Evolutionary conservation across 345 rosid genomes (phyloP), one percentile per base, ranked within the genome.

Genomic region (Brassica carinata): DNA sequence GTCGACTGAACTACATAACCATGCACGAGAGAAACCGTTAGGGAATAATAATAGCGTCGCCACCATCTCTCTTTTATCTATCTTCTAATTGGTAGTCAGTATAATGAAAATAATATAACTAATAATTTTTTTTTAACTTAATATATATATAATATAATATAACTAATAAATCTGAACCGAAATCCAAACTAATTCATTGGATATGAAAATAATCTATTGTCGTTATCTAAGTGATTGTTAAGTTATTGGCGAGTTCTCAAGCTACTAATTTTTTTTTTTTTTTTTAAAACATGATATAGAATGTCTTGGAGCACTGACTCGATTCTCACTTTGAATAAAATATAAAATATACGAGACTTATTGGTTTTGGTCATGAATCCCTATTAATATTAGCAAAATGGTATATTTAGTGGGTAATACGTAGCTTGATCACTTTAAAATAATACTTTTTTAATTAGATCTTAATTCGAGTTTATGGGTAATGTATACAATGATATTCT

Each of bases 21-120:
- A 76, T 76, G 67, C 79, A 57, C n/a, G 65, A 67, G 55, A 76
- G 59, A 26, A 64, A 67, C 67, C 13, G 67, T 36, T 57, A 13
- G 5, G 5, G 43, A 10, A 29, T 40, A 18, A 68, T 34, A 34
- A 34, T 15, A 67, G 40, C 43, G 73, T 55, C 36, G 57, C 73
- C 36, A 10, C 53, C 19, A 65, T 51, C 71, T 73, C 36, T 38
- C 38, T 11, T 58, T 7, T 34, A 34, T 34, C 38, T 7, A 7
- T 34, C 38, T 34, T 34, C 38, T 34, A 34, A 34, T 34, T 34
- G 8, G 38, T 34, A 34, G 38, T 34, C 38, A 34, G 1, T 34
- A 34, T 34, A 34, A 34, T 34, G 38, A 34, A 34, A 34, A 34
- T 34, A 34, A 6, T 34, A 34, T 34, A 34, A 5, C 38, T 5